Percentiles rank a stretch among this genome's conserved stretches.
These are phyloP conservation scores for Somion occarium DNA, from an alignment of 1,284 basidiomycete species.

Conservation along the genomic window DNA sequence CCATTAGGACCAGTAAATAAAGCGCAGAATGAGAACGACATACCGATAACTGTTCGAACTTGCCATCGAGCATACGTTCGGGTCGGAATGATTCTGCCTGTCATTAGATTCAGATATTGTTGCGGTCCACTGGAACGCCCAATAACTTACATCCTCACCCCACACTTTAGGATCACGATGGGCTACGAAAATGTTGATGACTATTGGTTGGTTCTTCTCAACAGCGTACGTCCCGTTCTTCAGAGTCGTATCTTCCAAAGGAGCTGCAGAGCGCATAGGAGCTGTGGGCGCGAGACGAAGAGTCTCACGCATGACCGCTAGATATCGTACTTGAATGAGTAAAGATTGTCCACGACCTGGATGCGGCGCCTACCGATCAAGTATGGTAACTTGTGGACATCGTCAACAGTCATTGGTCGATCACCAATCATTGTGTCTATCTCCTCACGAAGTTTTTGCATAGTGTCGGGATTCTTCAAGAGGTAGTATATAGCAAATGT, in stretches of 20 bases:
- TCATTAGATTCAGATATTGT: too few species aligned
- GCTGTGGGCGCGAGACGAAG: constrained; percentile 41
- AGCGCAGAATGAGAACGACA: constrained; percentile 5
- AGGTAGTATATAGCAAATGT: constrained; percentile 39
- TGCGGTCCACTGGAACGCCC: too few species aligned
- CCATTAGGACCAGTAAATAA: neutral
- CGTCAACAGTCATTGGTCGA: constrained; percentile 31
- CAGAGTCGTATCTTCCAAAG: constrained; percentile 33
- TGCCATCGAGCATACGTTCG: constrained; percentile 45
- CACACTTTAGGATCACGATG: constrained; percentile 43
- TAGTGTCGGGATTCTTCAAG: constrained; percentile 38
- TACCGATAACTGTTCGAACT: constrained; percentile 38
- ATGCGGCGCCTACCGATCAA: constrained; percentile 30
- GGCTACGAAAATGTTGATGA: constrained; percentile 29
- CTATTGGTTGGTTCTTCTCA: constrained; percentile 28
- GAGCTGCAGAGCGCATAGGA: constrained; percentile 27
- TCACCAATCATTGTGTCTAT: constrained; percentile 39
- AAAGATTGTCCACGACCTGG: neutral
- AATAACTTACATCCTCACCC: constrained; percentile 40
- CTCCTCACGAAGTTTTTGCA: constrained; percentile 41
- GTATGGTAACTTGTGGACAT: constrained; percentile 40
- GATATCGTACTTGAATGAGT: neutral
- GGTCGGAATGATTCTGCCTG: constrained; percentile 36
- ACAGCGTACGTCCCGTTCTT: constrained; percentile 36
- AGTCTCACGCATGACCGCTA: constrained; percentile 43